A percentile compares a stretch with the other conserved stretches of the same genome.
These are phyloP conservation scores for Westerdykella ornata DNA, from an alignment of 2,329 filamentous ascomycete genomes.

Conservation along the genomic window DNA sequence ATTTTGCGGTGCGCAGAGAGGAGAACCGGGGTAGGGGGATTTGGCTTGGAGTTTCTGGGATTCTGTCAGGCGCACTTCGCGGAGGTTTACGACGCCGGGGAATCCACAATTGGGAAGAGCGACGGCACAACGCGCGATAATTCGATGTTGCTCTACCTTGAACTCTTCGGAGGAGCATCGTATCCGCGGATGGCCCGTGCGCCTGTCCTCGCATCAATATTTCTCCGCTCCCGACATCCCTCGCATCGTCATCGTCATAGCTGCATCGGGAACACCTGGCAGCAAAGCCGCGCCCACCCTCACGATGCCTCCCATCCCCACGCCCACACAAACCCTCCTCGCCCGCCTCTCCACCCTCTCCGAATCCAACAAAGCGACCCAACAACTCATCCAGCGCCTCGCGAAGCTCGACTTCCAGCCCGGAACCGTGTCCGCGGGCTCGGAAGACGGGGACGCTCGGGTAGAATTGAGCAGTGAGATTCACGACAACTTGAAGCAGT, in stretches of 20 bases:
- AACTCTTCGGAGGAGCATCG: not conserved
- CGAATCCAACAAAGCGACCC: slow-evolving; percentile 48
- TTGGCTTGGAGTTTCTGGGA: not conserved
- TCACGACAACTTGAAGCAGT: slow-evolving; percentile 65
- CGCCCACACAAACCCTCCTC: slow-evolving; percentile 38
- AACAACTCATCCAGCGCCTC: slow-evolving; percentile 51
- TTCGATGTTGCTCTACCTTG: no score
- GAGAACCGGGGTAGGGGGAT: not conserved
- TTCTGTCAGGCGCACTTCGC: no score
- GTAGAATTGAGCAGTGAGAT: slow-evolving; percentile 76
- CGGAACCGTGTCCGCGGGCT: slow-evolving; percentile 54
- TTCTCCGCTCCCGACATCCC: slow-evolving; percentile 1
- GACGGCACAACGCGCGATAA: no score
- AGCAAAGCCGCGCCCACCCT: slow-evolving; percentile 11
- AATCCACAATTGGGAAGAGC: no score
- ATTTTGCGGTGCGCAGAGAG: not conserved
- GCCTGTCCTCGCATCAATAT: slow-evolving; percentile 1
- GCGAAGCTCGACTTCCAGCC: slow-evolving; percentile 54
- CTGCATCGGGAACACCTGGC: slow-evolving; percentile 19
- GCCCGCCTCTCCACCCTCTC: slow-evolving; percentile 48
- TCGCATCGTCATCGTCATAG: slow-evolving; percentile 24
- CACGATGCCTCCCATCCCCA: slow-evolving; percentile 32
- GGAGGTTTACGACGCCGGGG: no score
- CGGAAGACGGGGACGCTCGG: slow-evolving; percentile 59
- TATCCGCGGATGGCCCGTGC: slow-evolving; percentile 16